Conservation (phyloP, 345 rosid genomes). For the Eucalyptus cloeziana region DNA sequence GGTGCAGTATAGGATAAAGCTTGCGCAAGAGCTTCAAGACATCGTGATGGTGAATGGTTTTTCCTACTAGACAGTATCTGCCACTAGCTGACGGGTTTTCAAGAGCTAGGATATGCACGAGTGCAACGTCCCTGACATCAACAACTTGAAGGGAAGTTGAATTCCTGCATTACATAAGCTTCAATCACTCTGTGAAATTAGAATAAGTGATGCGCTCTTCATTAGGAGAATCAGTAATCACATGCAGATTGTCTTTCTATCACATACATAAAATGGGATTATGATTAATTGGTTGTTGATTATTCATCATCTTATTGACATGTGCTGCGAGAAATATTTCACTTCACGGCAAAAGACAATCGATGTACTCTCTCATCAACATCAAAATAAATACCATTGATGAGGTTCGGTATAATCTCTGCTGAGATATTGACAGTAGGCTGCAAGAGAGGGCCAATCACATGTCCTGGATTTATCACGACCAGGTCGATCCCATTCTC, state of each 20-base stretch:
- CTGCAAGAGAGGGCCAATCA: background rate
- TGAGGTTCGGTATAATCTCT: background rate
- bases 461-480: background rate
- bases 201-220: background rate
- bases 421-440: background rate
- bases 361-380: background rate
- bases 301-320: background rate
- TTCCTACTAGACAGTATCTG: constrained; percentile 19
- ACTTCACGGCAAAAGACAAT: background rate
- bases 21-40: background rate
- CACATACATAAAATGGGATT: background rate
- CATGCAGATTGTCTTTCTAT: background rate
- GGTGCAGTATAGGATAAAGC: too few relatives aligned
- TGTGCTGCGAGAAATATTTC: too few relatives aligned
- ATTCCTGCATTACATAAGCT: background rate
- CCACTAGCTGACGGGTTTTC: constrained; percentile 34
- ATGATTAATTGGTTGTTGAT: background rate
- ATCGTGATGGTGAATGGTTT: background rate
- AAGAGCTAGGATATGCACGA: constrained; percentile 42
- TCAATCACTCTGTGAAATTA: background rate
- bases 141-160: constrained; percentile 3
- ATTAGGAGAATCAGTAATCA: background rate
- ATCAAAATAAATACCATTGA: background rate
- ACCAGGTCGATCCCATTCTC: background rate
- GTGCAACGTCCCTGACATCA: constrained; percentile 39